These are phyloP conservation scores for Clathrospora elynae DNA, from an alignment of 2,329 filamentous ascomycete species.

Conservation along the genomic window DNA sequence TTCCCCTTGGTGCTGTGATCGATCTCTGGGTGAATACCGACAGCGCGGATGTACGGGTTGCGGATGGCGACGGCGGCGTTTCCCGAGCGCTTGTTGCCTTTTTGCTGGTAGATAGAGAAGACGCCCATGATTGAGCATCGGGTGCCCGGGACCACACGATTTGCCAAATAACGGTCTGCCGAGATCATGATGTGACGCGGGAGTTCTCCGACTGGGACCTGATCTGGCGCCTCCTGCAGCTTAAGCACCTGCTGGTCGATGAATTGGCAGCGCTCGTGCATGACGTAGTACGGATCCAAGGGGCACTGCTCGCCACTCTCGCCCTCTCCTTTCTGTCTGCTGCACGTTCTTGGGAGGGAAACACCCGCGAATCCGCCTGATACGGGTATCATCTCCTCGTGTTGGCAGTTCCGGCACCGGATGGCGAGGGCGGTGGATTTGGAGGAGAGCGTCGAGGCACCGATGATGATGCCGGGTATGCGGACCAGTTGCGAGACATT, in stretches of 20 bases:
- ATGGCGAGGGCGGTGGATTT: slow-evolving; percentile 88
- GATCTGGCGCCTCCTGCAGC: slow-evolving; percentile 94
- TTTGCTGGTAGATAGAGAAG: slow-evolving; percentile 96
- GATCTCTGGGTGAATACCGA: slow-evolving; percentile 88
- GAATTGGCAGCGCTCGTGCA: slow-evolving; percentile 92
- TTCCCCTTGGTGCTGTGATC: slow-evolving; percentile 88
- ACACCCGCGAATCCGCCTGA: slow-evolving; percentile 87
- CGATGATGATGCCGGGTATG: slow-evolving; percentile 96
- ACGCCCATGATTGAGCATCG: slow-evolving; percentile 95
- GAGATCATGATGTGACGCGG: slow-evolving; percentile 94
- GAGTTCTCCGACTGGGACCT: slow-evolving; percentile 94
- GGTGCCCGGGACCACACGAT: slow-evolving; percentile 92
- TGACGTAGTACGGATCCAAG: slow-evolving; percentile 91
- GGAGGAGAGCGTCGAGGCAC: slow-evolving; percentile 93
- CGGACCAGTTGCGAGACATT: slow-evolving; percentile 94
- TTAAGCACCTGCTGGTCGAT: slow-evolving; percentile 99
- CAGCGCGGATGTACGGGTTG: slow-evolving; percentile 90
- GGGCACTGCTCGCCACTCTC: slow-evolving; percentile 79
- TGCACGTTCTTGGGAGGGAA: slow-evolving; percentile 80
- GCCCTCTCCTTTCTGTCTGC: slow-evolving; percentile 64
- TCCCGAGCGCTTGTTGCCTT: slow-evolving; percentile 76
- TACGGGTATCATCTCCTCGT: slow-evolving; percentile 72
- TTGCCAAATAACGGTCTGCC: slow-evolving; percentile 94
- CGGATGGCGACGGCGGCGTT: slow-evolving; percentile 89
- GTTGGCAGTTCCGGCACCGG: slow-evolving; percentile 84